phyloP scores from a whole-genome alignment of 2,329 filamentous ascomycete genomes.

The Sporothrix pseudoabietina region DNA sequence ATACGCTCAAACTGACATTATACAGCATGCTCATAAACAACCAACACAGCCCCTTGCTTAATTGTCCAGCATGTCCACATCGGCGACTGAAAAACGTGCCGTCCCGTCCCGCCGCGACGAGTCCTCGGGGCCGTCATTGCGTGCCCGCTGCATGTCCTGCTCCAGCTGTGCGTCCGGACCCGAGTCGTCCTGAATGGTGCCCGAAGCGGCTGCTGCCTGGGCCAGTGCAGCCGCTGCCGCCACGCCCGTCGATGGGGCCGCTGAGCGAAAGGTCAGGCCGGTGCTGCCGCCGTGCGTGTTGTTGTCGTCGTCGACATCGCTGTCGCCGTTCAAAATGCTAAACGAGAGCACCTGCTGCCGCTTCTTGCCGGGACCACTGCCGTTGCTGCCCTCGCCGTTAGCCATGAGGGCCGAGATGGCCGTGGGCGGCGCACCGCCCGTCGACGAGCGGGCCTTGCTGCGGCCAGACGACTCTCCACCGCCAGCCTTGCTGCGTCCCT shows the following conservation, averaged over 20 bases:
- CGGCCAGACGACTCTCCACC: neutral
- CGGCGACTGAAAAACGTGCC: neutral
- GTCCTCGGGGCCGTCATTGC: neutral
- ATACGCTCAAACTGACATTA: neutral
- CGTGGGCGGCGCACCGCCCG: slow-evolving; percentile 28
- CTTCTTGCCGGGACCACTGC: slow-evolving; percentile 21
- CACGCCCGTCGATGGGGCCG: slow-evolving; percentile 25
- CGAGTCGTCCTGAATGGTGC: slow-evolving; percentile 19
- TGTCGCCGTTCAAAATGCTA: slow-evolving; percentile 31
- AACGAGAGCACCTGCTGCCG: slow-evolving; percentile 34
- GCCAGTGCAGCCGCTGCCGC: slow-evolving; percentile 31
- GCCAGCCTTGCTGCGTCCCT: neutral
- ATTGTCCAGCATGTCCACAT: slow-evolving; percentile 30
- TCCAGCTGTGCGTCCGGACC: slow-evolving; percentile 34
- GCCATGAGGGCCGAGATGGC: slow-evolving; percentile 32
- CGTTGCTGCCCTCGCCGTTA: slow-evolving; percentile 12
- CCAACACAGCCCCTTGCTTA: neutral
- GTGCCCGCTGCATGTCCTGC: slow-evolving; percentile 33
- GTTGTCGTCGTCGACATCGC: slow-evolving; percentile 4
- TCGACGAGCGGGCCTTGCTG: slow-evolving; percentile 27
- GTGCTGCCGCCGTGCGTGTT: neutral
- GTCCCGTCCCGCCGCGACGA: neutral
- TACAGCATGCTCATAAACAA: neutral
- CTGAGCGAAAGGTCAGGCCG: neutral
- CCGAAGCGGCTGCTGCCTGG: slow-evolving; percentile 31